Evolutionary conservation across 140 eudicot species (phyloP).

Genomic region (Senecio squalidus): DNA sequence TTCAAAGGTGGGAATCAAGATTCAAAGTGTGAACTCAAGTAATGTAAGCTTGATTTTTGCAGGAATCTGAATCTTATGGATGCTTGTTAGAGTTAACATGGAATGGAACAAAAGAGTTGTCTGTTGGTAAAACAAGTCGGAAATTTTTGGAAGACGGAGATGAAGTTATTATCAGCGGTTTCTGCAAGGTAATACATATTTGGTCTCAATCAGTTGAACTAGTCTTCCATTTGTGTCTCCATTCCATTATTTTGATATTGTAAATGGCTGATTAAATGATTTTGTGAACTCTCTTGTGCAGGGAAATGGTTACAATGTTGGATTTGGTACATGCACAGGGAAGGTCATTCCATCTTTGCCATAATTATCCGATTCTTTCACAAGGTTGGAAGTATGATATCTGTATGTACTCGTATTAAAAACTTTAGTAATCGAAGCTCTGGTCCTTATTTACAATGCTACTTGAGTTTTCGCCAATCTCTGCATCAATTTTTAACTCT

Average conservation of each 20-base stretch:
- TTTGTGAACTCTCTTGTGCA: slow-evolving; percentile 24
- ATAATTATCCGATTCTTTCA: slow-evolving; percentile 20
- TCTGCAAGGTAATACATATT: slow-evolving; percentile 53
- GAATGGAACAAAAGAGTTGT: slow-evolving; percentile 77
- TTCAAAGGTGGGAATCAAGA: too few relatives aligned
- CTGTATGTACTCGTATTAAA: background rate
- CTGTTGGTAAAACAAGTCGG: slow-evolving; percentile 62
- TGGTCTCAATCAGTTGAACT: background rate
- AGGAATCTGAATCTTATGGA: slow-evolving; percentile 90
- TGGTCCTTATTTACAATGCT: too few relatives aligned
- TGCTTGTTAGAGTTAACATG: slow-evolving; percentile 90
- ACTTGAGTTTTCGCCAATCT: too few relatives aligned
- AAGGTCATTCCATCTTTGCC: slow-evolving; percentile 68
- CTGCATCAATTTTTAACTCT: too few relatives aligned
- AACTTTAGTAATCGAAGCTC: too few relatives aligned
- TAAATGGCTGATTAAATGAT: background rate
- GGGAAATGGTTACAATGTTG: slow-evolving; percentile 86
- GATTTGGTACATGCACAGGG: slow-evolving; percentile 90
- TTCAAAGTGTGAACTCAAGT: too few relatives aligned
- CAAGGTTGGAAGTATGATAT: background rate
- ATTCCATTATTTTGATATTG: background rate
- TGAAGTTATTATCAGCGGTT: slow-evolving; percentile 77
- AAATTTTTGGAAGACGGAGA: slow-evolving; percentile 94
- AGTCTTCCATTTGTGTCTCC: background rate
- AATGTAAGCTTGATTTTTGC: slow-evolving; percentile 6